Percentiles rank a stretch among this genome's conserved stretches.
Conservation (phyloP, 352 stramenopile species). For the Globisporangium radiosum region DNA sequence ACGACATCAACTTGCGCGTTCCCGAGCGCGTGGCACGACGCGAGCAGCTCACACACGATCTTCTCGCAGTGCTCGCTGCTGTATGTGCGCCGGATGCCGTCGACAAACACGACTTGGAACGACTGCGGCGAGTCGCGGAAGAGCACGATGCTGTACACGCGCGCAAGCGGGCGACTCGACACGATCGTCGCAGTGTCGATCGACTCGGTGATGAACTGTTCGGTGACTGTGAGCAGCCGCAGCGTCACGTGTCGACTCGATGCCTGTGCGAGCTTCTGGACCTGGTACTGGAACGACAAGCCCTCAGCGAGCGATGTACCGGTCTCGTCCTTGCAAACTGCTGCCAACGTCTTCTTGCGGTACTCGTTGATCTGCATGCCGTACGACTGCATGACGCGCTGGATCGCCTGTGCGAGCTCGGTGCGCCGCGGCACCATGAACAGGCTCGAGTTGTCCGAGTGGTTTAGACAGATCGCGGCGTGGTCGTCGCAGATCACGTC, state of each 20-base stretch:
- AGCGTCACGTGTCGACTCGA: slow-evolving; percentile 23
- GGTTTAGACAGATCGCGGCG: slow-evolving; percentile 64
- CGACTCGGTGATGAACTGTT: slow-evolving; percentile 67
- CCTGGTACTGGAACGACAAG: slow-evolving; percentile 65
- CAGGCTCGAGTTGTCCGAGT: slow-evolving; percentile 77
- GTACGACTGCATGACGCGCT: slow-evolving; percentile 65
- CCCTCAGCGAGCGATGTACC: slow-evolving; percentile 19
- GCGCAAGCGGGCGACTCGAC: slow-evolving; percentile 56
- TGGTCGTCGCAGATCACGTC: slow-evolving; percentile 75
- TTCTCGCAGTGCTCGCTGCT: slow-evolving; percentile 59
- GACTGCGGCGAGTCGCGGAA: slow-evolving; percentile 51
- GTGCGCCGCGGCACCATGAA: slow-evolving; percentile 62
- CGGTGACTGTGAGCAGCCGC: slow-evolving; percentile 53
- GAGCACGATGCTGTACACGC: slow-evolving; percentile 67
- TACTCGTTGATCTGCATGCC: slow-evolving; percentile 83
- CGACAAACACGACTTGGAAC: slow-evolving; percentile 73
- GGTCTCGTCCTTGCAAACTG: slow-evolving; percentile 39
- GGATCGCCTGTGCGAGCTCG: slow-evolving; percentile 65
- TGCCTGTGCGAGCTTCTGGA: slow-evolving; percentile 47
- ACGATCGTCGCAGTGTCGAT: slow-evolving; percentile 46
- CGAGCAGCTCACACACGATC: slow-evolving; percentile 66
- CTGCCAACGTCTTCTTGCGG: slow-evolving; percentile 71
- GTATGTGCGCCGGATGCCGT: slow-evolving; percentile 67
- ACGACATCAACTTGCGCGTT: slow-evolving; percentile 66
- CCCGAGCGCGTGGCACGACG: slow-evolving; percentile 66